A percentile compares a stretch with the other conserved stretches of the same genome.
These are phyloP conservation scores for Epichloe sylvatica DNA, from an alignment of 2,329 filamentous ascomycete genomes.

Conservation along the genomic window DNA sequence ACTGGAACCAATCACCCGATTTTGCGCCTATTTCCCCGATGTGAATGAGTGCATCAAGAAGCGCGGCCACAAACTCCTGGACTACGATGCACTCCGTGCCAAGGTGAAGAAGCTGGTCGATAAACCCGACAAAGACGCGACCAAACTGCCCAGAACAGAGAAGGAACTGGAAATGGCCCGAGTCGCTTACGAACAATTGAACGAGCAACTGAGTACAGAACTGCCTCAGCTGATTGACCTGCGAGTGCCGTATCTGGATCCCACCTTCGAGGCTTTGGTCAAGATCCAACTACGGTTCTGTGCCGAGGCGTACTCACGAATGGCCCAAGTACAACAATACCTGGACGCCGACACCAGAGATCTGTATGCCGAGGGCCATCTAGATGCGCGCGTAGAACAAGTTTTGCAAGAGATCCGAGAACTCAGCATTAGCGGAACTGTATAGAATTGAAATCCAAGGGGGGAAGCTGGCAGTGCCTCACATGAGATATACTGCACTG, in stretches of 20 bases:
- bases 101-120: slow-evolving; percentile 95
- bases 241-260: slow-evolving; percentile 91
- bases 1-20: slow-evolving; percentile 85
- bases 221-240: slow-evolving; percentile 92
- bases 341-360: slow-evolving; percentile 90
- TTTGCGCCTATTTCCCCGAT: slow-evolving; percentile 97
- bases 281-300: slow-evolving; percentile 98
- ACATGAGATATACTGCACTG: neutral
- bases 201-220: slow-evolving; percentile 88
- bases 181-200: slow-evolving; percentile 86
- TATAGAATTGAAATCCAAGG: slow-evolving; percentile 23
- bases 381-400: slow-evolving; percentile 86
- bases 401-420: slow-evolving; percentile 95
- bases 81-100: slow-evolving; percentile 90
- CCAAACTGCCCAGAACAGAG: slow-evolving; percentile 88
- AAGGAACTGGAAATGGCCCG: slow-evolving; percentile 94
- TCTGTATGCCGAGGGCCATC: slow-evolving; percentile 83
- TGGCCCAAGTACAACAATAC: slow-evolving; percentile 99
- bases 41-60: slow-evolving; percentile 99
- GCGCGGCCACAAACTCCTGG: slow-evolving; percentile 92
- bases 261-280: slow-evolving; percentile 91
- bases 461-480: neutral
- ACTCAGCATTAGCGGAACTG: slow-evolving; percentile 72
- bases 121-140: slow-evolving; percentile 97
- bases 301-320: slow-evolving; percentile 89